Evolutionary conservation across 495 filamentous ascomycete genomes (phyloP).

Genomic region (Aspergillus heteromorphus): DNA sequence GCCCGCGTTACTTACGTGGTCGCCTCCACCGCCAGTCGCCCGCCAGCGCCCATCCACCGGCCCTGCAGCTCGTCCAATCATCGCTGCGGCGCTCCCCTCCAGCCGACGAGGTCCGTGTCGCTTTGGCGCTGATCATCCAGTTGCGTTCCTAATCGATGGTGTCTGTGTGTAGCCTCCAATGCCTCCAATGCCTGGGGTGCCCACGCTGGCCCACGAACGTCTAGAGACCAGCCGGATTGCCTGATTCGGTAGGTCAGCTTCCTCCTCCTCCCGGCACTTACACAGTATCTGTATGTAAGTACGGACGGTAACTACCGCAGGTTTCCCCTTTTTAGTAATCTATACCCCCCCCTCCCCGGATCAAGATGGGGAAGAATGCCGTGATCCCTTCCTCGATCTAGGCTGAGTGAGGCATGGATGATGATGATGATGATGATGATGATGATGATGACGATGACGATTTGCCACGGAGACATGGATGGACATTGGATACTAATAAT

Average conservation of each 20-base stretch:
- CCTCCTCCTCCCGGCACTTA: background rate
- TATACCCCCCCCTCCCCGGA: too few relatives aligned
- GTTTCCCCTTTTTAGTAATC: too few relatives aligned
- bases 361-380: too few relatives aligned
- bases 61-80: conserved; percentile 1
- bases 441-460: too few relatives aligned
- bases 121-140: background rate
- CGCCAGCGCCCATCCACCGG: conserved; percentile 3
- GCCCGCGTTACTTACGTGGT: conserved; percentile 23
- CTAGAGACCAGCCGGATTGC: background rate
- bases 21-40: conserved; percentile 19
- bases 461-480: too few relatives aligned
- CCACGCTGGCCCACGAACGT: background rate
- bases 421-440: too few relatives aligned
- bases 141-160: background rate
- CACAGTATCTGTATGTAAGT: too few relatives aligned
- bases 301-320: too few relatives aligned
- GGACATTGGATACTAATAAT: too few relatives aligned
- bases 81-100: background rate
- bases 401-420: too few relatives aligned
- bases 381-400: too few relatives aligned
- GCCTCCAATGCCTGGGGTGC: background rate
- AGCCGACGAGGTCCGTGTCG: background rate
- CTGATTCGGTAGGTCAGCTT: background rate
- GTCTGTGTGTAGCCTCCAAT: background rate